Evolutionary conservation across 192 early-diverging fungal species (phyloP), one percentile per base, ranked within the genome.

Genomic region (Gigaspora rosea): DNA sequence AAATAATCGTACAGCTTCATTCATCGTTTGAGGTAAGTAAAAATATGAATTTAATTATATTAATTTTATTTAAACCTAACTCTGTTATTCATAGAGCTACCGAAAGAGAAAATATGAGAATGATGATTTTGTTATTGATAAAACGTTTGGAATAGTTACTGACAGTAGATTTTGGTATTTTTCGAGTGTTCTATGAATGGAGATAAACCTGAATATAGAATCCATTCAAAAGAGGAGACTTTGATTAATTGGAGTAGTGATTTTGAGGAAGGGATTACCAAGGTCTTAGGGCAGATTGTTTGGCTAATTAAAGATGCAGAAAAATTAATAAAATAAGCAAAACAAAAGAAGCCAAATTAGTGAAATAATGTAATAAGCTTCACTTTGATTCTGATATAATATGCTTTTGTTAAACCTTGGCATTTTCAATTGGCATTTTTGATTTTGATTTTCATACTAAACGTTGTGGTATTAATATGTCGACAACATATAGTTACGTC

Each of bases 11-110:
- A 56, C 52, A 56, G 18, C 8, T 56, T 56, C 52, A 41, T 41
- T 41, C 5, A 41, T 41, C 36, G 5, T 5, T 41, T 41, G 8
- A 56, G 3, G 18, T 56, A 56, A 56, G 8, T 56, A 56, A 56
- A n/a, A 56, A 56, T 56, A 56, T 56, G 8, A 56, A 16, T 56
- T 56, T 56, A n/a, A 56, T 56, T 56, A 56, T 56, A 56, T 56
- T 56, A n/a, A n/a, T 56, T 56, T 56, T 56, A 16, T 56, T 16
- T 56, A 56, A 56, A 8, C 52, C 52, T 56, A 56, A 16, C 8
- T 5, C 18, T 56, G 52, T 56, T 12, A n/a, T 56, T 56, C 52
- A 56, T 56, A 56, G 8, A 56, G 11, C 13, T 56, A 2, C 8
- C 8, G 8, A 56, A 56, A 56, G 8, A 12, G 52, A 56, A 56